phyloP scores from a whole-genome alignment of 2,329 filamentous ascomycete genomes.

The Tolypocladium inflatum region DNA sequence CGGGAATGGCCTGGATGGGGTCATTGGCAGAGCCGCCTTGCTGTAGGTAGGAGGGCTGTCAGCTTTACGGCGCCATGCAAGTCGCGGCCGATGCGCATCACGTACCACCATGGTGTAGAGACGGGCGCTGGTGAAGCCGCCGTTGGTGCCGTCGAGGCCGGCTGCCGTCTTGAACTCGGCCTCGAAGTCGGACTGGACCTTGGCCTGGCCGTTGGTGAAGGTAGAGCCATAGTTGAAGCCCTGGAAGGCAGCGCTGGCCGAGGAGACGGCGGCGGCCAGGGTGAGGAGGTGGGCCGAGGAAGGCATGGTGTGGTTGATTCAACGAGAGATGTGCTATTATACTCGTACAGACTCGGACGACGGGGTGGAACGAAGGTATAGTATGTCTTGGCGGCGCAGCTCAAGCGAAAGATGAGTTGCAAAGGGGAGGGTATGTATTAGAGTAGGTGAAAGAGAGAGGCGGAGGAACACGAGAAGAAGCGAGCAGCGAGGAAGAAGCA shows the following conservation, averaged over 20 bases:
- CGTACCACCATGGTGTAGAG: constrained; percentile 61
- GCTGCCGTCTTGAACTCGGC: constrained; percentile 58
- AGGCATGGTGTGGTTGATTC: constrained; percentile 16
- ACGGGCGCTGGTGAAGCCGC: constrained; percentile 56
- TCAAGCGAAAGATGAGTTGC: background rate
- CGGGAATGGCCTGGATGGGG: constrained; percentile 65
- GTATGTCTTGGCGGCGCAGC: background rate
- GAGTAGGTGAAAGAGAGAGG: background rate
- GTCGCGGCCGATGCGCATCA: background rate
- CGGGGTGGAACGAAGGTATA: background rate
- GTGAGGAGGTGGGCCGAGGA: constrained; percentile 20
- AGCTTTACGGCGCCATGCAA: constrained; percentile 2
- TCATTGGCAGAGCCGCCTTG: constrained; percentile 57
- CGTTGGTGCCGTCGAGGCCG: constrained; percentile 51
- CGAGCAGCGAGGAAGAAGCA: background rate
- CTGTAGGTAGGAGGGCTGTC: constrained; percentile 18
- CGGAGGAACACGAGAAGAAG: background rate
- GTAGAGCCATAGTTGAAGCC: constrained; percentile 69
- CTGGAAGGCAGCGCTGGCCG: constrained; percentile 32
- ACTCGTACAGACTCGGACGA: background rate
- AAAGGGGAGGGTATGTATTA: background rate
- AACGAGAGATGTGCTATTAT: background rate
- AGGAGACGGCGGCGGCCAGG: constrained; percentile 23
- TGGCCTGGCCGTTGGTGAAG: constrained; percentile 49
- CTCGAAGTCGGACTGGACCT: constrained; percentile 57